These are phyloP conservation scores for Diaporthe humulicola DNA, from an alignment of 2,329 filamentous ascomycete species.

Conservation along the genomic window DNA sequence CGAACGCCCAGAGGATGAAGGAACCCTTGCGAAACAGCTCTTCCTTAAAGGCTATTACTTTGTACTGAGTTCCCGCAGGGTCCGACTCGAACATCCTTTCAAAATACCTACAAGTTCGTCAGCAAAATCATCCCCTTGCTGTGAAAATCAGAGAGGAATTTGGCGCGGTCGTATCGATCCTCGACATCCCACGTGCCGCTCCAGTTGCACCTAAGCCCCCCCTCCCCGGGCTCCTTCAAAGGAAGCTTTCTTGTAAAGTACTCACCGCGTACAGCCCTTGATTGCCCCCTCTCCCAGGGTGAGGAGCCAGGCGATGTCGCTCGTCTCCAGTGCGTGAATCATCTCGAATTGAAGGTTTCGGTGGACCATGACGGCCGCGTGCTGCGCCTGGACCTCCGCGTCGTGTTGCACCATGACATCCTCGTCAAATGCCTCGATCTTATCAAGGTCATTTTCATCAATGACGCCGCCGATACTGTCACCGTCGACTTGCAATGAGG, in stretches of 20 bases:
- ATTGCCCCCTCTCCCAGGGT: constrained; percentile 24
- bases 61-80: constrained; percentile 26
- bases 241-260: not conserved
- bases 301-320: constrained; percentile 30
- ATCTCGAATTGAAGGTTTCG: constrained; percentile 5
- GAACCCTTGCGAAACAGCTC: constrained; percentile 34
- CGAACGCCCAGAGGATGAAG: constrained; percentile 35
- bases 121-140: not conserved
- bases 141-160: not conserved
- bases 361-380: not conserved
- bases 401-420: not conserved
- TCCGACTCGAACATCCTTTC: constrained; percentile 18
- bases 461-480: not conserved
- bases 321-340: not conserved
- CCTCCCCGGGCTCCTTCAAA: not conserved
- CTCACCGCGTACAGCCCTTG: constrained; percentile 18
- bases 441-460: not conserved
- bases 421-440: not conserved
- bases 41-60: constrained; percentile 37
- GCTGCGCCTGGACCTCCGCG: not conserved
- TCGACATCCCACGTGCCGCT: not conserved
- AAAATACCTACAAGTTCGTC: constrained; percentile 1
- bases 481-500: not conserved
- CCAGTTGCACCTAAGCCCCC: not conserved
- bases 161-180: not conserved